A percentile compares a stretch with the other conserved stretches of the same genome.
These are phyloP conservation scores for Mallotus nudiflorus DNA, from an alignment of 345 rosid genomes.

Conservation along the genomic window DNA sequence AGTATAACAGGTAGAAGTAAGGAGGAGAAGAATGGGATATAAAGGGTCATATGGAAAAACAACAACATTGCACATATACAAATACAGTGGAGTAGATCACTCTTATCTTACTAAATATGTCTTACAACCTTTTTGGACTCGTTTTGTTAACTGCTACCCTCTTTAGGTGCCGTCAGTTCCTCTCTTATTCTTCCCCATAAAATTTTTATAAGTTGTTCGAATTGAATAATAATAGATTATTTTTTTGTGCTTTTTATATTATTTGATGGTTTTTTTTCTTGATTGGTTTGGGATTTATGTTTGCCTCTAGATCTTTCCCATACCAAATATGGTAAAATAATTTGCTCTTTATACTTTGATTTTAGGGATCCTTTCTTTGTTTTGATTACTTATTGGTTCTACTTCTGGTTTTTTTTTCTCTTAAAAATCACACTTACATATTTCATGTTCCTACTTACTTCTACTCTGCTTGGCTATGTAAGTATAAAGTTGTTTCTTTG, in stretches of 20 bases:
- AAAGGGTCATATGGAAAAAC: slow-evolving; percentile 87
- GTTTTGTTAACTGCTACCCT: slow-evolving; percentile 81
- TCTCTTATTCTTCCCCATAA: background rate
- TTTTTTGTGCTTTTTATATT: too few species aligned
- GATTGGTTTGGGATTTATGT: background rate
- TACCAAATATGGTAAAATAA: slow-evolving; percentile 83
- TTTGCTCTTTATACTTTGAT: slow-evolving; percentile 2
- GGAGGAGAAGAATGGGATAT: slow-evolving; percentile 72
- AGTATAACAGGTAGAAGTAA: too few species aligned
- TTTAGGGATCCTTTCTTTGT: background rate
- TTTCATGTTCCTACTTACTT: slow-evolving; percentile 78
- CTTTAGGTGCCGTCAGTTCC: slow-evolving; percentile 98
- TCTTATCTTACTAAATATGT: slow-evolving; percentile 87
- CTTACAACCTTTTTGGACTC: slow-evolving; percentile 91
- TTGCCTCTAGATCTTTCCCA: slow-evolving; percentile 39
- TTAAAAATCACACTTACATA: slow-evolving; percentile 82
- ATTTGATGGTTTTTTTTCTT: too few species aligned
- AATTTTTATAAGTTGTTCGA: background rate
- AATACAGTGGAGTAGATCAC: slow-evolving; percentile 91
- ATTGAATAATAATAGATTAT: too few species aligned
- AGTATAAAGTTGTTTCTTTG: slow-evolving; percentile 39
- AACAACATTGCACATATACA: slow-evolving; percentile 76
- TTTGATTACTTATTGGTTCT: background rate
- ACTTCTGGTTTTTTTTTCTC: slow-evolving; percentile 22
- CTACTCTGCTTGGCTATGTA: slow-evolving; percentile 91